Conservation (phyloP, 768 basidiomycete species). For the Tulasnella calospora region DNA sequence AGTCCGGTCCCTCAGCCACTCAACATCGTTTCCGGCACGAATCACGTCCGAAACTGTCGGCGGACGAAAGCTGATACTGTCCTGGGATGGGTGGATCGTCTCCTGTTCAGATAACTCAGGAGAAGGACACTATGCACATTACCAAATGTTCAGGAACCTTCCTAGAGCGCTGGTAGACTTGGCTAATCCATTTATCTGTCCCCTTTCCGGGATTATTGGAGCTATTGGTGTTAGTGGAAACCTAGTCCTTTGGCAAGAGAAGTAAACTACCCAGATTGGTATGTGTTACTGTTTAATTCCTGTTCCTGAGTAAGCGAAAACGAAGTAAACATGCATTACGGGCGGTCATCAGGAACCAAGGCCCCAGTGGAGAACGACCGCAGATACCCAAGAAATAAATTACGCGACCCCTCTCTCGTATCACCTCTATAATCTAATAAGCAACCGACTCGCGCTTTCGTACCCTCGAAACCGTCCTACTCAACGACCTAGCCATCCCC, state of each 20-base stretch:
- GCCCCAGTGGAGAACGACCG: neutral
- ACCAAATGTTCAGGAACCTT: neutral
- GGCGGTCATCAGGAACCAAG: neutral
- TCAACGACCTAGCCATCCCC: neutral
- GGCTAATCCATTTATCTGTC: neutral
- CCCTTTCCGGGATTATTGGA: neutral
- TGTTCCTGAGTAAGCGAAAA: neutral
- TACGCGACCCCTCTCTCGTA: neutral
- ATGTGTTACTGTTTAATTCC: neutral
- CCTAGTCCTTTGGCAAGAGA: neutral
- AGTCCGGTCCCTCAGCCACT: neutral
- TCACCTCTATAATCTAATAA: neutral
- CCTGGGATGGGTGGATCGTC: neutral
- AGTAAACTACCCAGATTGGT: neutral
- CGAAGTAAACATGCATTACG: neutral
- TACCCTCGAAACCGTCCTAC: neutral
- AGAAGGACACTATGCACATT: neutral
- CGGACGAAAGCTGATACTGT: neutral
- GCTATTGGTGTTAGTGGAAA: neutral
- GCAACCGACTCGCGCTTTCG: neutral
- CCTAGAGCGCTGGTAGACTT: neutral
- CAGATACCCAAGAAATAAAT: neutral
- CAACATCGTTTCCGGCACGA: neutral
- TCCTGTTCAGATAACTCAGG: neutral
- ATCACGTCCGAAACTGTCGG: neutral